A percentile compares a stretch with the other conserved stretches of the same genome.
phyloP scores from a whole-genome alignment of 371 early-diverging fungal genomes.

The Saksenaea oblongispora region DNA sequence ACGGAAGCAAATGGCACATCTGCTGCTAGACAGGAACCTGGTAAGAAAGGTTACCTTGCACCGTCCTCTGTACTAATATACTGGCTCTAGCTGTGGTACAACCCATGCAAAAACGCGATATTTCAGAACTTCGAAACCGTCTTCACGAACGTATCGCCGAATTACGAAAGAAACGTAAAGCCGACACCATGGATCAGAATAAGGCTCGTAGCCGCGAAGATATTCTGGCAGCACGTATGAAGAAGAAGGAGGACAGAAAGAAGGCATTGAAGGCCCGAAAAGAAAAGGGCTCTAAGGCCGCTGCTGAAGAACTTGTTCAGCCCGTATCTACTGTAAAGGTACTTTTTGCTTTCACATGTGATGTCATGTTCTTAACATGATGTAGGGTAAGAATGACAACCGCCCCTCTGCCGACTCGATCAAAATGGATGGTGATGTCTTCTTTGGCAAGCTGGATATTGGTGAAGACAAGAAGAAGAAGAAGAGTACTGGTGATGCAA shows the following conservation, averaged over 20 bases:
- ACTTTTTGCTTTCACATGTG: slow-evolving; percentile 1
- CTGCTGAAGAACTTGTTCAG: slow-evolving; percentile 57
- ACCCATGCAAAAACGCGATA: slow-evolving; percentile 51
- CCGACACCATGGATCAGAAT: slow-evolving; percentile 32
- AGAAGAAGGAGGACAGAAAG: slow-evolving; percentile 74
- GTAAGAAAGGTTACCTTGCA: not conserved
- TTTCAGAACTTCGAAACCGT: slow-evolving; percentile 68
- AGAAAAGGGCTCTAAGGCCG: slow-evolving; percentile 60
- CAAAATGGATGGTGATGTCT: slow-evolving; percentile 61
- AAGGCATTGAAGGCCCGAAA: slow-evolving; percentile 69
- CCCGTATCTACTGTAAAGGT: slow-evolving; percentile 25
- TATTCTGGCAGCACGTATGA: slow-evolving; percentile 74
- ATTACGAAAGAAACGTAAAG: slow-evolving; percentile 72
- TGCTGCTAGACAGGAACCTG: slow-evolving; percentile 6
- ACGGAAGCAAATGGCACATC: slow-evolving; percentile 15
- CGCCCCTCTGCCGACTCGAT: slow-evolving; percentile 52
- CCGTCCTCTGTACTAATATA: not conserved
- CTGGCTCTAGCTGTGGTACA: slow-evolving; percentile 10
- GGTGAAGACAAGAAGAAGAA: slow-evolving; percentile 68
- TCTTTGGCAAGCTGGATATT: slow-evolving; percentile 75
- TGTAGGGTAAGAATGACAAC: not conserved
- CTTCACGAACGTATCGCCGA: slow-evolving; percentile 72
- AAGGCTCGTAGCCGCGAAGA: slow-evolving; percentile 72
- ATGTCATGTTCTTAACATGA: not conserved
- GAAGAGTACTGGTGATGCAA: slow-evolving; percentile 74